Conservation (phyloP, 1,139 yeast species). For the Debaryomyces sp. region DNA sequence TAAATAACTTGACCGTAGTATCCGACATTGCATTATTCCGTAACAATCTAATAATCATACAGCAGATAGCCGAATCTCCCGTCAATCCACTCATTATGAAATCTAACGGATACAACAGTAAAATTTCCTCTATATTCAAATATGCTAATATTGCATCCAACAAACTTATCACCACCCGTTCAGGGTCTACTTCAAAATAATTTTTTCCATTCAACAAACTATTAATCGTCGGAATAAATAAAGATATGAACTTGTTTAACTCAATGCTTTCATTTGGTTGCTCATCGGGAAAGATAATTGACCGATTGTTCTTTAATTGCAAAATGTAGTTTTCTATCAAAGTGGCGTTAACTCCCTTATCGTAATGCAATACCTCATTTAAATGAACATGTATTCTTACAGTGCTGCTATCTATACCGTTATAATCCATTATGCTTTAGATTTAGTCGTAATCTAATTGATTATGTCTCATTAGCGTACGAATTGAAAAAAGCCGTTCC, state of each 20-base stretch:
- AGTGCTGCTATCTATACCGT: background rate
- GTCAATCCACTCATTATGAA: conserved; percentile 17
- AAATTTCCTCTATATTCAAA: conserved; percentile 21
- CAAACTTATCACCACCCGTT: conserved; percentile 21
- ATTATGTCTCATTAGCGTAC: background rate
- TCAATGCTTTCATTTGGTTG: background rate
- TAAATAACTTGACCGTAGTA: conserved; percentile 11
- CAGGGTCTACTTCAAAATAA: conserved; percentile 26
- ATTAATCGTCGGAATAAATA: conserved; percentile 3
- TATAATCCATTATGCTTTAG: conserved; percentile 1
- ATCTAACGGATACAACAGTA: conserved; percentile 23
- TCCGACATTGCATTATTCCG: conserved; percentile 13
- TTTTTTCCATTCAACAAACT: conserved; percentile 13
- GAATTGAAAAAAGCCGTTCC: background rate
- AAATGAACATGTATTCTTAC: background rate
- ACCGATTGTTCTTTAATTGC: background rate
- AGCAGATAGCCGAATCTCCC: conserved; percentile 2
- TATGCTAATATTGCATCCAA: conserved; percentile 24
- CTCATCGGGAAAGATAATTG: background rate
- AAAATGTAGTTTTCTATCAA: background rate
- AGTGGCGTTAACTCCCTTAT: background rate
- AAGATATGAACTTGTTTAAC: background rate
- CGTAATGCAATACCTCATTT: background rate
- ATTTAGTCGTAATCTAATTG: background rate
- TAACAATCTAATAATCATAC: conserved; percentile 5